Conservation (phyloP, 1,284 basidiomycete species). For the Austroboletus niveus region DNA sequence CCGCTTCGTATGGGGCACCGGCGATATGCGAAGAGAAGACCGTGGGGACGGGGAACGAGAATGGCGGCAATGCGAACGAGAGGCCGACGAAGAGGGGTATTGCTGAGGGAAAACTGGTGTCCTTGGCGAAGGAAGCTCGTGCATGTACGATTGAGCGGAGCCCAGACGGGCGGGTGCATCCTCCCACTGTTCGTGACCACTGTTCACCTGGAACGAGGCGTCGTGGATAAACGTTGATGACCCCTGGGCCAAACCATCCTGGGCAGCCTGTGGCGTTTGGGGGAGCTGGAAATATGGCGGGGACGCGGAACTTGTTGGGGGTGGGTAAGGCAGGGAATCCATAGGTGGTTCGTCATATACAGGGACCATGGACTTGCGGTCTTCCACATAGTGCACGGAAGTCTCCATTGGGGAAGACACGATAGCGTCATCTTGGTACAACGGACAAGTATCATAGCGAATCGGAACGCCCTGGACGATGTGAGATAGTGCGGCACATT, state of each 20-base stretch:
- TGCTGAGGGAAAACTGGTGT: conserved; percentile 10
- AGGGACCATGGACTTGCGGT: conserved; percentile 3
- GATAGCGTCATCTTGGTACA: conserved; percentile 21
- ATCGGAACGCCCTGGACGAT: conserved; percentile 10
- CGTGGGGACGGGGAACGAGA: conserved; percentile 28
- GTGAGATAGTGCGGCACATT: conserved; percentile 7
- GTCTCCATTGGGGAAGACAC: neutral
- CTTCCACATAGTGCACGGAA: conserved; percentile 8
- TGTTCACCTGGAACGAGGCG: conserved; percentile 8
- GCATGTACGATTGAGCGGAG: conserved; percentile 17
- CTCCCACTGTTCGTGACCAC: conserved; percentile 24
- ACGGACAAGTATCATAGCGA: conserved; percentile 14
- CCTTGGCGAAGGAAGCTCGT: conserved; percentile 9
- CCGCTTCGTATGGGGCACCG: conserved; percentile 21
- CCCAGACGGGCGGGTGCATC: conserved; percentile 1
- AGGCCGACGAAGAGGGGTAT: conserved; percentile 14
- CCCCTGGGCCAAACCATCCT: conserved; percentile 13
- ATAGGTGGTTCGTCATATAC: conserved; percentile 25
- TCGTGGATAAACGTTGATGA: conserved; percentile 16
- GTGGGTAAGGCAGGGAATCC: conserved; percentile 30
- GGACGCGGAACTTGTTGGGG: conserved; percentile 20
- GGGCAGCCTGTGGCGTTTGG: conserved; percentile 5
- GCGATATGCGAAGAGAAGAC: conserved; percentile 16
- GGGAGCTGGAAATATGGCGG: conserved; percentile 20
- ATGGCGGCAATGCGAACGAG: conserved; percentile 16